These are phyloP conservation scores for Plantago coronopus DNA, from an alignment of 305 asterid species.

Conservation along the genomic window DNA sequence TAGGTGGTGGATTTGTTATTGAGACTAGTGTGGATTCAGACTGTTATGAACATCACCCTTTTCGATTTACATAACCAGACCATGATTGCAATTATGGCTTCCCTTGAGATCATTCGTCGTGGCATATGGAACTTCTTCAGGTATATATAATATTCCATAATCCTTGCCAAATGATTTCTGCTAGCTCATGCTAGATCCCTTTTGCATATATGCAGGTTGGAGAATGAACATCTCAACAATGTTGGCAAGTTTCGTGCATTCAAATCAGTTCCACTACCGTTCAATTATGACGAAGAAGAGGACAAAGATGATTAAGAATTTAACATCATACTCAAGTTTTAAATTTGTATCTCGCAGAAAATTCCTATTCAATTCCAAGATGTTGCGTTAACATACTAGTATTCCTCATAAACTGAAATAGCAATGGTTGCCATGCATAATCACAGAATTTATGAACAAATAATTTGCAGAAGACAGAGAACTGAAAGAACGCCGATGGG, in stretches of 20 bases:
- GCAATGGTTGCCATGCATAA: too few species aligned
- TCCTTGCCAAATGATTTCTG: background rate
- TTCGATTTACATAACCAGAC: conserved; percentile 38
- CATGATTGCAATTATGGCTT: conserved; percentile 37
- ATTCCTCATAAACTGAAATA: too few species aligned
- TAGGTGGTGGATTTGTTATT: conserved; percentile 42
- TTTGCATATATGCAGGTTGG: conserved; percentile 41
- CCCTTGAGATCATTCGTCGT: conserved; percentile 53
- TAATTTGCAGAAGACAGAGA: too few species aligned
- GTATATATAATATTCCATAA: conserved; percentile 9
- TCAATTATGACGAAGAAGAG: conserved; percentile 44
- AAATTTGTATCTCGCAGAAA: too few species aligned
- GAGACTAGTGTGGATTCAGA: conserved; percentile 59
- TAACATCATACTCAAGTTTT: background rate
- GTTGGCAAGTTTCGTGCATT: conserved; percentile 70
- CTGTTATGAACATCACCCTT: conserved; percentile 37
- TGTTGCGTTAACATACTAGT: too few species aligned
- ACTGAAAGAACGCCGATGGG: too few species aligned
- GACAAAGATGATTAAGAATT: conserved; percentile 45
- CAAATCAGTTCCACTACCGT: conserved; percentile 66
- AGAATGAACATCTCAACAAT: conserved; percentile 73
- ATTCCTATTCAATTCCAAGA: too few species aligned
- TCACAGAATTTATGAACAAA: too few species aligned
- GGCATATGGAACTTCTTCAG: conserved; percentile 57
- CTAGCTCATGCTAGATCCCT: background rate